These are phyloP conservation scores for Wickerhamomyces sp. DNA, from an alignment of 1,139 yeast genomes.

Conservation along the genomic window DNA sequence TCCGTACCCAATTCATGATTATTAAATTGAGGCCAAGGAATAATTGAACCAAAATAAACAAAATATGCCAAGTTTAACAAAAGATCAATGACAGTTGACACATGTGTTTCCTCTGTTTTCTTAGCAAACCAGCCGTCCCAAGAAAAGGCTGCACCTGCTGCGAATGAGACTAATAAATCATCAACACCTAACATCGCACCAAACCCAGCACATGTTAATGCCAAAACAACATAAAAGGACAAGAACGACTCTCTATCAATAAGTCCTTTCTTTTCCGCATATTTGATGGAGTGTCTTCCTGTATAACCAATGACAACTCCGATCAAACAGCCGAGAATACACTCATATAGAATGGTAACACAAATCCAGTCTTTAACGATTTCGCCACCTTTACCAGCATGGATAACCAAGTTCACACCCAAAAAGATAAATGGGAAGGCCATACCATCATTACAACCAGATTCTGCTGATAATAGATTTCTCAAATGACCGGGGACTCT, in stretches of 20 bases:
- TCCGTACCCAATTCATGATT: slow-evolving; percentile 59
- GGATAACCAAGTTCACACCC: slow-evolving; percentile 63
- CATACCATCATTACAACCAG: slow-evolving; percentile 98
- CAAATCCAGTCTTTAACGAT: slow-evolving; percentile 84
- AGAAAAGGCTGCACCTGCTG: slow-evolving; percentile 94
- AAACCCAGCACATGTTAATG: slow-evolving; percentile 87
- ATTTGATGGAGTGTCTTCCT: slow-evolving; percentile 70
- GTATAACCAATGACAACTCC: slow-evolving; percentile 76
- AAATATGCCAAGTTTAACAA: slow-evolving; percentile 81
- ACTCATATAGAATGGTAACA: slow-evolving; percentile 79
- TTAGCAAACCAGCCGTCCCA: slow-evolving; percentile 95
- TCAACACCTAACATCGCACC: slow-evolving; percentile 92
- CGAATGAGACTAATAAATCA: slow-evolving; percentile 86
- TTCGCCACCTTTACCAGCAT: slow-evolving; percentile 60
- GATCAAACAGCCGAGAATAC: slow-evolving; percentile 75
- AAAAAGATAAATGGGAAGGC: slow-evolving; percentile 91
- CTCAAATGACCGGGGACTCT: slow-evolving; percentile 96
- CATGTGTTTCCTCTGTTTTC: slow-evolving; percentile 87
- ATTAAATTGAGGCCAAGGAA: slow-evolving; percentile 90
- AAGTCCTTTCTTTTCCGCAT: slow-evolving; percentile 68
- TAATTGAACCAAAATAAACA: slow-evolving; percentile 89
- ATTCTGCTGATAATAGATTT: slow-evolving; percentile 85
- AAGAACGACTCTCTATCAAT: slow-evolving; percentile 93
- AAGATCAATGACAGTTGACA: slow-evolving; percentile 87
- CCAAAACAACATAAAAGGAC: slow-evolving; percentile 82